phyloP scores from a whole-genome alignment of 371 early-diverging fungal species.

The Mortierella sp. region DNA sequence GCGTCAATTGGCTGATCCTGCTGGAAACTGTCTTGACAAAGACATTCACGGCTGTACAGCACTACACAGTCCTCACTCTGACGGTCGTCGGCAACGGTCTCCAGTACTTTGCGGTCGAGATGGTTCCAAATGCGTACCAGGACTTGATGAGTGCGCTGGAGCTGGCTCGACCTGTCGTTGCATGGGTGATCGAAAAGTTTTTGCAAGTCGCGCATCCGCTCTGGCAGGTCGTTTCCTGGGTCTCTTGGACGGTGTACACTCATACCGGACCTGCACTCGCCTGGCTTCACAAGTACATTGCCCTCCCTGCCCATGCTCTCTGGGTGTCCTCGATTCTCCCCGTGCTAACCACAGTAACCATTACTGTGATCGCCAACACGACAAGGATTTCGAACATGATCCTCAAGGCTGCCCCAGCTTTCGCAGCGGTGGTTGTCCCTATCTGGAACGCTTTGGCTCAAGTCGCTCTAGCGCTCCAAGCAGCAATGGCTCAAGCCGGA shows the following conservation, averaged over 20 bases:
- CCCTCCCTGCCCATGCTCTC: constrained; percentile 11
- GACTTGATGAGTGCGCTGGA: constrained; percentile 42
- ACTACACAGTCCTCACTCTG: neutral
- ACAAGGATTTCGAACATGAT: neutral
- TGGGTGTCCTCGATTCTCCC: constrained; percentile 36
- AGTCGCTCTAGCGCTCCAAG: constrained; percentile 18
- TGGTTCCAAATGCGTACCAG: constrained; percentile 41
- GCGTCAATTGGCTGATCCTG: constrained; percentile 46
- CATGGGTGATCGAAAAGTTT: constrained; percentile 33
- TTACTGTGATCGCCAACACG: neutral
- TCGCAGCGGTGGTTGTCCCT: constrained; percentile 16
- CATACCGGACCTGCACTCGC: constrained; percentile 16
- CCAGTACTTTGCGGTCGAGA: constrained; percentile 26
- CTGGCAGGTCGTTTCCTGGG: constrained; percentile 32
- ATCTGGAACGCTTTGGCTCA: constrained; percentile 30
- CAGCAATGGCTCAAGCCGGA: neutral
- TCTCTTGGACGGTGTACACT: constrained; percentile 19
- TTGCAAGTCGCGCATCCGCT: constrained; percentile 24
- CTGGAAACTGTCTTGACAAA: constrained; percentile 29
- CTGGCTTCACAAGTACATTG: constrained; percentile 21
- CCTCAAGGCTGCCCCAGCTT: neutral
- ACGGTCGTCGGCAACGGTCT: constrained; percentile 15
- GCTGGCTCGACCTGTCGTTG: constrained; percentile 36
- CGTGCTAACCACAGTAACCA: neutral
- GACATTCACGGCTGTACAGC: neutral